These are phyloP conservation scores for Thelephora ganbajun DNA, from an alignment of 768 basidiomycete species.

Conservation along the genomic window DNA sequence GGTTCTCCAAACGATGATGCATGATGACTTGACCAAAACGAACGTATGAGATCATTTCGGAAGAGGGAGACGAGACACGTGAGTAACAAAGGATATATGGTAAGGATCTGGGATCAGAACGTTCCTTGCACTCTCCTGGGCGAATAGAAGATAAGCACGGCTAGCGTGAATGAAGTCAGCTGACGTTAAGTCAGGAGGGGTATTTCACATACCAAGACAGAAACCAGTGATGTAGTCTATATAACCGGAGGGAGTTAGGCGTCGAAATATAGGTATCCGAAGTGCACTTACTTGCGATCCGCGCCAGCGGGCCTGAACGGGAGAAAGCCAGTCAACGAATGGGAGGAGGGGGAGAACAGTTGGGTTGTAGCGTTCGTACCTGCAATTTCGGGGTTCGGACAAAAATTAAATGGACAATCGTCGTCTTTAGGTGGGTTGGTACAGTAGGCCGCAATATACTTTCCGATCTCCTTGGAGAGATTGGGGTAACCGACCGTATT, in stretches of 20 bases:
- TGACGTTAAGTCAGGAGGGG: too few species aligned
- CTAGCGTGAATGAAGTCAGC: not conserved
- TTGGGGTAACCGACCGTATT: not conserved
- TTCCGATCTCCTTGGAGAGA: not conserved
- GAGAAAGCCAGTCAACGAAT: too few species aligned
- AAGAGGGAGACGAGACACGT: not conserved
- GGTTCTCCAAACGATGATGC: not conserved
- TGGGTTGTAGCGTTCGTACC: not conserved
- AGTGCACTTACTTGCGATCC: not conserved
- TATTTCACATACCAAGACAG: slow-evolving; percentile 1
- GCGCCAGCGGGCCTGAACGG: not conserved
- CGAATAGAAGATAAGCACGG: slow-evolving; percentile 3
- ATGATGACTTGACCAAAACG: not conserved
- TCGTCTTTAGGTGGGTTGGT: slow-evolving; percentile 1
- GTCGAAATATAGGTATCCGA: not conserved
- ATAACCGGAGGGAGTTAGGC: not conserved
- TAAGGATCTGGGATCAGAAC: slow-evolving; percentile 2
- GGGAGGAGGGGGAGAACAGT: too few species aligned
- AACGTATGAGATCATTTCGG: not conserved
- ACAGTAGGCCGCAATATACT: slow-evolving; percentile 2
- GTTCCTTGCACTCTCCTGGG: not conserved
- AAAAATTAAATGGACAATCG: not conserved
- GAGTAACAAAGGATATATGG: slow-evolving; percentile 2
- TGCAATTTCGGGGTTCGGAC: slow-evolving; percentile 2
- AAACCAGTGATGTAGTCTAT: slow-evolving; percentile 1